Base-by-base conservation (phyloP, 345 rosid genomes). In the Lumnitzera littorea region DNA sequence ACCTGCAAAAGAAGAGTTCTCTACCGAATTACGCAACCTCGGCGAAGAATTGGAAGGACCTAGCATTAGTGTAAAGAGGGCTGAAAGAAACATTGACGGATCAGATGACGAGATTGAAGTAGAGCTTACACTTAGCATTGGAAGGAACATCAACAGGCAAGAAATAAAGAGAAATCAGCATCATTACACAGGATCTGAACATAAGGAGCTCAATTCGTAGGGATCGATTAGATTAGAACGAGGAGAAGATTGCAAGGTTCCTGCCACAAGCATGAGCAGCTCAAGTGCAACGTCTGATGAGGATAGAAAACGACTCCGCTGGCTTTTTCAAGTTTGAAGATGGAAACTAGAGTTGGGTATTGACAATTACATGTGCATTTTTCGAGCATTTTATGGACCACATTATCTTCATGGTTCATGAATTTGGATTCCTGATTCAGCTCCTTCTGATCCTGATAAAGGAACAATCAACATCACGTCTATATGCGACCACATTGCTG, bases 81-180 rank as follows among this genome's bases (percentile, higher is more conserved):
- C 53, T 43, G 70, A 54, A 53, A 57, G 12, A 62, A 63, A 51
- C 62, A 57, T 23, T 1, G 68, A 71, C 15, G 69, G 68, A 64
- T 29, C 48, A 14, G 68, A 71, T 12, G 84, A 79, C 12, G 88
- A 84, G 15, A 71, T 61, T 52, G 85, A 81, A 12, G 75, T 85
- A 41, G 96, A 87, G 63, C 77, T 91, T 62, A 87, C 89, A 24
- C 46, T 91, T 60, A 82, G 96, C 70, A 79, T 88, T 48, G 97
- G 94, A 66, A 74, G 76, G 24, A 55, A 47, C 50, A 60, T 61
- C 51, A 36, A 68, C 74, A 75, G 70, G 60, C 64, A 63, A 53
- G 63, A 15, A 17, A 47, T 52, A 9, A 54, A 51, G 15, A 56
- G 58, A 27, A 16, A n/a, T 56, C 67, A 60, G 24, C 60, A 53